These are phyloP conservation scores for Candida argentea DNA, from an alignment of 805 yeast genomes.

Conservation along the genomic window DNA sequence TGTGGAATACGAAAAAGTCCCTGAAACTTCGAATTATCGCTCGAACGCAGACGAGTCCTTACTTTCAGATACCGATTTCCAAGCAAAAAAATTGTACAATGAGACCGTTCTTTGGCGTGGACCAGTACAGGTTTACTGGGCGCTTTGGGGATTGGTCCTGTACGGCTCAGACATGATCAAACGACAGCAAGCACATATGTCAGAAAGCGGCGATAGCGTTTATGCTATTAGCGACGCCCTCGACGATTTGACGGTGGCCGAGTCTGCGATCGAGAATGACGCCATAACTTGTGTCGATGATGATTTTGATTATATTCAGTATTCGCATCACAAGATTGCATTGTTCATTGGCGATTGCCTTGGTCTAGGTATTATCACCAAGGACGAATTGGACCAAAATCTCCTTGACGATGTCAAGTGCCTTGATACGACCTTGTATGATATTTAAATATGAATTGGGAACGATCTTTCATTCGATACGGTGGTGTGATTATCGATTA, in stretches of 20 bases:
- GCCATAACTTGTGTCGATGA: constrained; percentile 38
- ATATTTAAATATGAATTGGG: constrained; percentile 8
- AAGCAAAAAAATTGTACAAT: constrained; percentile 45
- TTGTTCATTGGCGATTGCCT: constrained; percentile 68
- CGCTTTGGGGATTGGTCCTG: constrained; percentile 86
- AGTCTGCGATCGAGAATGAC: constrained; percentile 16
- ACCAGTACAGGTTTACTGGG: constrained; percentile 71
- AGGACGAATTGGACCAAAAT: constrained; percentile 17
- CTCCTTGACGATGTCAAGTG: constrained; percentile 23
- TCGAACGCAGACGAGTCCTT: constrained; percentile 7
- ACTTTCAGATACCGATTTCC: constrained; percentile 23
- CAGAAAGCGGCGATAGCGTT: constrained; percentile 27
- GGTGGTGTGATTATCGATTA: too few species aligned
- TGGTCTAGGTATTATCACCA: constrained; percentile 41
- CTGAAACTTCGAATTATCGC: constrained; percentile 18
- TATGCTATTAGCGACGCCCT: constrained; percentile 41
- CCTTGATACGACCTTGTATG: constrained; percentile 25
- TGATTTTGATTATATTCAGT: constrained; percentile 68
- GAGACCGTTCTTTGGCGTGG: constrained; percentile 75
- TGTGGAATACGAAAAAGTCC: constrained; percentile 46
- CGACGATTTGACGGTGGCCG: constrained; percentile 26
- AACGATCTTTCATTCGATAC: too few species aligned
- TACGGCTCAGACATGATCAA: constrained; percentile 34
- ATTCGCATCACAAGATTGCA: constrained; percentile 65
- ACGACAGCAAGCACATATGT: constrained; percentile 5